Evolutionary conservation across 139 green algal species (phyloP), one percentile per base, ranked within the genome.

Genomic region (Chara braunii): DNA sequence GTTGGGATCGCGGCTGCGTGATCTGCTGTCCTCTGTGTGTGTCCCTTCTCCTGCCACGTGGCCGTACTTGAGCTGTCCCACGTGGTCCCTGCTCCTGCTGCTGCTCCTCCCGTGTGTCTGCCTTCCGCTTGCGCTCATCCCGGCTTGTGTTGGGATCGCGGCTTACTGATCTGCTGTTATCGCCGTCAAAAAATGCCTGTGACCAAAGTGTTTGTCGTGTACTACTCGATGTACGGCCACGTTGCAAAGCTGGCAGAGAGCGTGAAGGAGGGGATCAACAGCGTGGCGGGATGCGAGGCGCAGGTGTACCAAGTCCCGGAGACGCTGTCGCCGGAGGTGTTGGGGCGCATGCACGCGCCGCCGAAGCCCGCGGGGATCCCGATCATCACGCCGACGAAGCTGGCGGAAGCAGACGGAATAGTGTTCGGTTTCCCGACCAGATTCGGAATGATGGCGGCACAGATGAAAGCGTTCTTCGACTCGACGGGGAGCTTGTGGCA

Each of bases 371-470:
- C 26, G 22, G 63, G 81, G 3, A 64, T 86, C 24, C 85, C 86
- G 0, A 56, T 90, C 26, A 77, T 87, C 9, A 54, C 80, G 43
- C 40, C 78, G 1, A 43, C 76, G 42, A 56, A 70, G 30, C 64
- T 90, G 37, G 32, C 70, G 0, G 64, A 84, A 2, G 81, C 80
- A 1, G 86, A 94, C 72, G 87, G 72, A 30, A 81, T 92, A 43
- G 37, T 90, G 1, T 91, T 93, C 24, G 87, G 84, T 44, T 85
- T 89, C 55, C 87, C 87, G 7, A 94, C 86, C 2, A 72, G 85
- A 29, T 89, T 87, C 73, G 84, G 84, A 35, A 83, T 83, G 80
- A 87, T 89, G 80, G 53, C 69, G 28, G 71, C 78, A 11, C 84
- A 89, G 72, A 84, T 89, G 70, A 85, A 84, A 80, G 52, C 80